Conservation (phyloP, 2,329 filamentous ascomycete genomes). For the Trichoderma simmonsii region DNA sequence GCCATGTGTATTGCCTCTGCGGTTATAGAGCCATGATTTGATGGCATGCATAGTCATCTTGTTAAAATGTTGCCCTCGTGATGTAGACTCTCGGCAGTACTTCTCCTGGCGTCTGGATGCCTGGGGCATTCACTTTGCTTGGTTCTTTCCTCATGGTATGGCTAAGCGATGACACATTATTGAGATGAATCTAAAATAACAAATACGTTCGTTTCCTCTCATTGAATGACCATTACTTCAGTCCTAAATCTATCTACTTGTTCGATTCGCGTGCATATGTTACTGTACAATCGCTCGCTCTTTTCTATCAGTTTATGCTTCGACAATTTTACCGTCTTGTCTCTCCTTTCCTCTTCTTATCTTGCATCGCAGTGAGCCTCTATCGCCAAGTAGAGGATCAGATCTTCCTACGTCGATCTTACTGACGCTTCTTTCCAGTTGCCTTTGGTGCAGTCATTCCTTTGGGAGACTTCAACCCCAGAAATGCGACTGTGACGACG, state of each 20-base stretch:
- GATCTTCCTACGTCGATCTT: background rate
- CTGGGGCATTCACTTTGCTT: background rate
- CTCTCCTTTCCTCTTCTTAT: background rate
- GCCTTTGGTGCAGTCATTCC: slow-evolving; percentile 20
- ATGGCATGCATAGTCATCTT: background rate
- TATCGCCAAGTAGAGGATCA: background rate
- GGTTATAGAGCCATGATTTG: background rate
- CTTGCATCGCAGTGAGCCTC: background rate
- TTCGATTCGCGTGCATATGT: background rate
- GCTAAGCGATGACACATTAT: background rate
- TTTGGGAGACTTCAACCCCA: slow-evolving; percentile 64
- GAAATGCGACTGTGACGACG: slow-evolving; percentile 69
- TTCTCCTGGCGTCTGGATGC: background rate
- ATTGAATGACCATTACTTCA: background rate
- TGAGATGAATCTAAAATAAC: background rate
- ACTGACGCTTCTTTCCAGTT: slow-evolving; percentile 25
- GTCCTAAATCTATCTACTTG: background rate
- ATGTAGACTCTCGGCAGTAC: background rate
- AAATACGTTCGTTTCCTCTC: background rate
- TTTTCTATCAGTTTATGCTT: background rate
- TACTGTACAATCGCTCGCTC: background rate
- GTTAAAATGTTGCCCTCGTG: background rate
- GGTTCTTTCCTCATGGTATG: background rate
- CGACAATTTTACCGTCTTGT: background rate
- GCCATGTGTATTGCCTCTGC: background rate